Evolutionary conservation across 2,329 filamentous ascomycete species (phyloP).

Genomic region (Paraphoma sp.): DNA sequence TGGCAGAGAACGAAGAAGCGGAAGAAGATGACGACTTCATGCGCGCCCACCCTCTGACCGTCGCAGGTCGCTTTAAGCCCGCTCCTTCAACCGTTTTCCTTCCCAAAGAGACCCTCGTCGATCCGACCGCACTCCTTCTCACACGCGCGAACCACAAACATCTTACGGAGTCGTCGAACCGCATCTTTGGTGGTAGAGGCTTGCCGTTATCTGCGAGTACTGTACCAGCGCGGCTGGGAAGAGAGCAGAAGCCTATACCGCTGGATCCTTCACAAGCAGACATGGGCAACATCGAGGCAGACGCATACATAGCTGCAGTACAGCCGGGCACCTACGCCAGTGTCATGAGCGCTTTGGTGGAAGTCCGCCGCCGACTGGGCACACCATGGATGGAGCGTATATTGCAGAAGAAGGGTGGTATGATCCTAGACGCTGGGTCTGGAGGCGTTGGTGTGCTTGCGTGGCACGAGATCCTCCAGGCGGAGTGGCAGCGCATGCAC

Average conservation of each 20-base stretch:
- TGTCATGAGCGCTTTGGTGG: slow-evolving; percentile 70
- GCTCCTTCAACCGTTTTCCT: slow-evolving; percentile 76
- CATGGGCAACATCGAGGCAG: slow-evolving; percentile 78
- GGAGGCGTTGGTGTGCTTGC: slow-evolving; percentile 76
- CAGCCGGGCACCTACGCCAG: slow-evolving; percentile 76
- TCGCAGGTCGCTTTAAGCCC: slow-evolving; percentile 75
- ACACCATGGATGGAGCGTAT: slow-evolving; percentile 72
- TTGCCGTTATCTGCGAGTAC: slow-evolving; percentile 81
- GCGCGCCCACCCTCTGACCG: slow-evolving; percentile 77
- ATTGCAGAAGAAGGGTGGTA: slow-evolving; percentile 66
- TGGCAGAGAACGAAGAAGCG: slow-evolving; percentile 33
- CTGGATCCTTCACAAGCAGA: slow-evolving; percentile 68
- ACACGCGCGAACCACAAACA: slow-evolving; percentile 71
- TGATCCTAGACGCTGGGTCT: slow-evolving; percentile 76
- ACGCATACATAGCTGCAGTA: slow-evolving; percentile 73
- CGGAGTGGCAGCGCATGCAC: slow-evolving; percentile 79
- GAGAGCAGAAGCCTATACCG: slow-evolving; percentile 69
- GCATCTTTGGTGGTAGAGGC: slow-evolving; percentile 75
- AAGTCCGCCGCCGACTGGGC: slow-evolving; percentile 76
- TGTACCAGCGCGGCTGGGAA: slow-evolving; percentile 56
- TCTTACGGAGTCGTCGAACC: slow-evolving; percentile 73
- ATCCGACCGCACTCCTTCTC: slow-evolving; percentile 75
- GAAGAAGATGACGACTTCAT: slow-evolving; percentile 50
- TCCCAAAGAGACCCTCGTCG: slow-evolving; percentile 71
- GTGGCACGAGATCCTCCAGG: slow-evolving; percentile 77